phyloP scores from a whole-genome alignment of 2,329 filamentous ascomycete genomes.

The Diaporthe helianthi region DNA sequence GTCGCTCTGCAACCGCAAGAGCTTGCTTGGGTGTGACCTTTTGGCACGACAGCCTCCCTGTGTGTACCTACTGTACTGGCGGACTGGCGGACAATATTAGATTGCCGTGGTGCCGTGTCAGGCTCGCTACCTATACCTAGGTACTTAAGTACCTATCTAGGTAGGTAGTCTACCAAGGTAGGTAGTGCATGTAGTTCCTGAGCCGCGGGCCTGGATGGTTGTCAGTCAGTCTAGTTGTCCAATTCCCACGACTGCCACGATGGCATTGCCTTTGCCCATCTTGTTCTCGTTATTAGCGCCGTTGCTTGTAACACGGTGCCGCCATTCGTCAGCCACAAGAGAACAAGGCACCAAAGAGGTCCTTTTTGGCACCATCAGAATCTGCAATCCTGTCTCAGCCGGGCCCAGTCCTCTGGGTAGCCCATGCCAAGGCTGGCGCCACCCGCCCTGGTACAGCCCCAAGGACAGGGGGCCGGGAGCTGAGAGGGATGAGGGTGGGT shows the following conservation, averaged over 20 bases:
- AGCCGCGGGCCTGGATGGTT: not conserved
- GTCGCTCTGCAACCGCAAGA: conserved; percentile 1
- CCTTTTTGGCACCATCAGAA: conserved; percentile 25
- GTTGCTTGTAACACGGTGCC: not conserved
- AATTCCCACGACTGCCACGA: conserved; percentile 2
- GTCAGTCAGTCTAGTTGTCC: conserved; percentile 10
- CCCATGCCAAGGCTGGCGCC: conserved; percentile 26
- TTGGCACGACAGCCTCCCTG: not conserved
- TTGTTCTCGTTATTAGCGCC: conserved; percentile 6
- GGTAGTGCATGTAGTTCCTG: no score
- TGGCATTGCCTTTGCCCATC: conserved; percentile 12
- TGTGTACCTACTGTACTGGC: not conserved
- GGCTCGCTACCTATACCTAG: no score
- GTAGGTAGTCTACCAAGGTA: no score
- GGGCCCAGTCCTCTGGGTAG: conserved; percentile 33
- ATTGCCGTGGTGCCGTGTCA: conserved; percentile 19
- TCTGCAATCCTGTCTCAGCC: conserved; percentile 32
- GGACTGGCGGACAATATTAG: not conserved
- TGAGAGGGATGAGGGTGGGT: not conserved
- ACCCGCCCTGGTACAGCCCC: conserved; percentile 29
- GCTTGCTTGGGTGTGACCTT: not conserved
- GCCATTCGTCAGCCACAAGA: conserved; percentile 2
- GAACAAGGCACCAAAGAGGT: not conserved
- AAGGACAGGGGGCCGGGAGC: conserved; percentile 27
- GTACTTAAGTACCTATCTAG: no score